Evolutionary conservation across 2,329 filamentous ascomycete species (phyloP), one percentile per base, ranked within the genome.

Genomic region (Monosporascus sp.): DNA sequence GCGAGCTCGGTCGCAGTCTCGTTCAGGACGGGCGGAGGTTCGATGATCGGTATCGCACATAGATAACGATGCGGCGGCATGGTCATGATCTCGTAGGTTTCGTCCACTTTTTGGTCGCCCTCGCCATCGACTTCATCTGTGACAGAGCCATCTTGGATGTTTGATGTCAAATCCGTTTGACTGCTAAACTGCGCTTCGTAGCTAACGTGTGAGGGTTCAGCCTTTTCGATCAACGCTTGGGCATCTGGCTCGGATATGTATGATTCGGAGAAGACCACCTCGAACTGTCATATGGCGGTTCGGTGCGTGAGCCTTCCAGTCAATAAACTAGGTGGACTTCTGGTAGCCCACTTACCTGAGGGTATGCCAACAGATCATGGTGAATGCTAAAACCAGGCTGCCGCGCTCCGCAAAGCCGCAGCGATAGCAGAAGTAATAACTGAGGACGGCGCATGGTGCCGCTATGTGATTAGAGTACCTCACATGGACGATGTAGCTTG

Each of bases 321-420:
- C 27, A 31, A 31, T 11, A 11, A 31, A 31, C 8, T 11, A 11
- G 3, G 8, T 11, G 8, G 9, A 27, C 38, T 20, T 39, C 5
- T n/a, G 48, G 15, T 49, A 41, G 22, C 44, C 49, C 38, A 65
- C 76, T 58, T 77, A 93, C 89, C 80, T 94, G 90, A 11, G 92
- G 92, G 71, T 88, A 90, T 18, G 90, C 90, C 53, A 96, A 79
- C 50, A 96, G 71, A 68, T 97, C 92, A 67, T 96, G 90, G 65
- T 94, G 86, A 53, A 96, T 88, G 73, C 87, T 96, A 75, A 96
- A 96, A 51, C 77, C 73, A 7, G 74, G 75, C 46, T 79, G 76
- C 46, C 76, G 75, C 60, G 79, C 80, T 58, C 61, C 64, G 61
- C 70, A 72, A 31, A 80, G 72, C 68, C 72, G 77, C 59, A 74